Conservation (phyloP, 768 basidiomycete species). For the Boletus fagicola region DNA sequence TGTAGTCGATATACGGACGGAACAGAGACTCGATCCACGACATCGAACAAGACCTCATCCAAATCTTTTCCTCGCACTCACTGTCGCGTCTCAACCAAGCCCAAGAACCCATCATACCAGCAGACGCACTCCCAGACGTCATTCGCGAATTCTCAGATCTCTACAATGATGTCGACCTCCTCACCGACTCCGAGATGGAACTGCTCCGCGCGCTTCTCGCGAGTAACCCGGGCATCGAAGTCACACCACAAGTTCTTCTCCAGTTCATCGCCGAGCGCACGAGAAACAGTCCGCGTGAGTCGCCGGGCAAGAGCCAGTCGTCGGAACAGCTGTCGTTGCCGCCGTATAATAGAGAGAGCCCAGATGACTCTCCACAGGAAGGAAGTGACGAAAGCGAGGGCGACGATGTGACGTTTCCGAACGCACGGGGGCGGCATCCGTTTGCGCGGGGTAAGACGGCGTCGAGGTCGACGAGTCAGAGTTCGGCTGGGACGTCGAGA, state of each 20-base stretch:
- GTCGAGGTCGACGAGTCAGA: conserved; percentile 59
- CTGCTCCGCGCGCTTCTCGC: conserved; percentile 58
- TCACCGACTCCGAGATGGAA: conserved; percentile 60
- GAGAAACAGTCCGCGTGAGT: conserved; percentile 35
- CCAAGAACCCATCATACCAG: conserved; percentile 66
- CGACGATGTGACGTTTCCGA: conserved; percentile 35
- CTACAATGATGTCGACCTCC: conserved; percentile 60
- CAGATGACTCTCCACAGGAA: conserved; percentile 35
- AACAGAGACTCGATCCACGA: conserved; percentile 69
- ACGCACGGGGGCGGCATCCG: conserved; percentile 40
- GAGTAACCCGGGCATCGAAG: conserved; percentile 60
- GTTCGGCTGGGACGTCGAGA: conserved; percentile 46
- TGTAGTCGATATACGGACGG: conserved; percentile 46
- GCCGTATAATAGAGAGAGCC: conserved; percentile 28
- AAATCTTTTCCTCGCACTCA: conserved; percentile 66
- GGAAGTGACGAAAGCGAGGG: conserved; percentile 34
- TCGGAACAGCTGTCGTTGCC: conserved; percentile 13
- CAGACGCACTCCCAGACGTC: conserved; percentile 66
- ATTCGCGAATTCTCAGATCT: conserved; percentile 60
- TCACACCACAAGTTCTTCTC: conserved; percentile 65
- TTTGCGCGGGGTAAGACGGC: conserved; percentile 25
- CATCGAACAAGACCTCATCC: conserved; percentile 66
- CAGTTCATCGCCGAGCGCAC: conserved; percentile 63
- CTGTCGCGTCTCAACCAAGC: conserved; percentile 55
- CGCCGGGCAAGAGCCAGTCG: conserved; percentile 21